Base-by-base conservation (phyloP, 2,329 filamentous ascomycete species). In the Cordyceps fumosorosea region DNA sequence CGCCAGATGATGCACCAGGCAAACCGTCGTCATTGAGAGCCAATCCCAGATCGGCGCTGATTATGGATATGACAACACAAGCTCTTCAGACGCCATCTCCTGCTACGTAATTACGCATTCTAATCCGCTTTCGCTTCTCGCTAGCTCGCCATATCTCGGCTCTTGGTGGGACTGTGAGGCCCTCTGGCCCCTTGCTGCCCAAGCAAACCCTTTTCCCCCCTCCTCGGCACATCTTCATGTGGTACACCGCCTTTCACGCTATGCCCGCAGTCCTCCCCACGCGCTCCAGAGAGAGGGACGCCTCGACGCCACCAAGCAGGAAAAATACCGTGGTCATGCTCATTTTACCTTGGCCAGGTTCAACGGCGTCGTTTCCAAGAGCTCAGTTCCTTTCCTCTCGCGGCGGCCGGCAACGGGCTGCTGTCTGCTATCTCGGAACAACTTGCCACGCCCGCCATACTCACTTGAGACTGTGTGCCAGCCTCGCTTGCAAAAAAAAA, bases 201-300 rank as follows among this genome's bases (percentile, higher is more conserved):
- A 61, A 55, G 44, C 40, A 61, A 50, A 40, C 40, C 40, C 20
- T 24, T 61, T 42, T 32, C 51, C 59, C 58, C 55, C 59, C 42
- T 50, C 44, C 58, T 54, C 58, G 59, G 59, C 59, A 61, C 59
- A 55, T 61, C 59, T 56, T 61, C 56, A 57, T 50, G 16, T 53
- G 20, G 37, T 40, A 55, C 59, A 61, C 59, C 59, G 59, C 59
- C 52, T 55, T 61, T 61, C 58, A 18, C 40, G 29, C 58, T 24
- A 40, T 20, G 50, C 40, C 42, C 59, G 51, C 37, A 5, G 44
- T 40, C 51, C 59, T 55, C 59, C 44, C 59, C 59, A 48, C 59
- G 42, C 40, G 40, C 51, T 40, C 51, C 42, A 60, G 20, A 37
- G 34, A 37, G 34, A 29, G 29, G 40, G 40, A n/a, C 40, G 14